These are phyloP conservation scores for Silene noctiflora DNA, from an alignment of 179 eudicot species.

Conservation along the genomic window DNA sequence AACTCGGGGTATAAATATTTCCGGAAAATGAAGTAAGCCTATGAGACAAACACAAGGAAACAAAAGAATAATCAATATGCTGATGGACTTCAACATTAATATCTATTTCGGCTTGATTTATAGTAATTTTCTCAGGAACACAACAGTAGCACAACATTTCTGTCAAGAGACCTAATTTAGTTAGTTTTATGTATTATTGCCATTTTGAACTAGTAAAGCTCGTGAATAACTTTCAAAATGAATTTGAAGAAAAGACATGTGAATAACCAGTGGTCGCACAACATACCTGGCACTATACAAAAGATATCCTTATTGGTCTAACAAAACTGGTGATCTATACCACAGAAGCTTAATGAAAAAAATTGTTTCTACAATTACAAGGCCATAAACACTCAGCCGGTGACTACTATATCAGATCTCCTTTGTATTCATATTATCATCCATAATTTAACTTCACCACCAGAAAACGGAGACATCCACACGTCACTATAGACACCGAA, in stretches of 20 bases:
- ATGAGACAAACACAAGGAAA: not conserved
- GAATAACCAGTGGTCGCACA: not conserved
- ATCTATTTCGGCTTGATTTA: not conserved
- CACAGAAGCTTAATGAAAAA: not conserved
- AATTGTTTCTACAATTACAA: not conserved
- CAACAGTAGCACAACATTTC: not conserved
- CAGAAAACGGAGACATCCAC: not conserved
- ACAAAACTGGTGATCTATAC: not conserved
- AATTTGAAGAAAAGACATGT: not conserved
- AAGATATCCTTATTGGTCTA: too few species aligned
- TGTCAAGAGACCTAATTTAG: not conserved
- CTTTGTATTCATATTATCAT: not conserved
- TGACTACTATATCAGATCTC: not conserved
- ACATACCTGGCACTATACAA: too few species aligned
- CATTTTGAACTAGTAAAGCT: not conserved
- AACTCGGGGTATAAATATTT: not conserved
- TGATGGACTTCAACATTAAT: not conserved
- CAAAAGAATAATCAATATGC: not conserved
- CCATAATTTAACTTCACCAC: not conserved
- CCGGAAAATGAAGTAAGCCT: not conserved
- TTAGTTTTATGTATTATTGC: not conserved
- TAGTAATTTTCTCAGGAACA: slow-evolving; percentile 7
- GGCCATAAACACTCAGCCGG: not conserved
- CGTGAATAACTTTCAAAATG: not conserved
- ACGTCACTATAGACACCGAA: too few species aligned